phyloP scores from a whole-genome alignment of 176 grass and related monocot genomes.

The Leersia perrieri region DNA sequence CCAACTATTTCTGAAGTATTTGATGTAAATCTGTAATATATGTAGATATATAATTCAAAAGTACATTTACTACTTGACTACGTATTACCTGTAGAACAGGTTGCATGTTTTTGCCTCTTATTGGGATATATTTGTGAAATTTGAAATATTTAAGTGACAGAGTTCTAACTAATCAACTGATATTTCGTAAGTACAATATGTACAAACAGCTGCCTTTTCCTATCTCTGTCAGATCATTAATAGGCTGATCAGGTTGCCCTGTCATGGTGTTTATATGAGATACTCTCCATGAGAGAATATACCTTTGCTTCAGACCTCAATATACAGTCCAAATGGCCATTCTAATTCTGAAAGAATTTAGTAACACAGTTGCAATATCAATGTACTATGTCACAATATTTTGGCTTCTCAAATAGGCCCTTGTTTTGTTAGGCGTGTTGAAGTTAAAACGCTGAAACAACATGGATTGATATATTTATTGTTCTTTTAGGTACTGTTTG shows the following conservation, averaged over 20 bases:
- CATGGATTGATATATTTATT: neutral
- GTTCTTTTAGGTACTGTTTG: neutral
- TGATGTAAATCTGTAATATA: conserved; percentile 6
- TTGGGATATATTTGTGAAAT: neutral
- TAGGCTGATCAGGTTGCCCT: neutral
- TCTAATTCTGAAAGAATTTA: neutral
- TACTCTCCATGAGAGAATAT: neutral
- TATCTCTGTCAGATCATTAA: neutral
- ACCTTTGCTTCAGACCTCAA: neutral
- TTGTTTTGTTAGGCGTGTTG: neutral
- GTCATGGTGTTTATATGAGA: neutral
- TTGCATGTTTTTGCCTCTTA: neutral
- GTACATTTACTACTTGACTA: neutral
- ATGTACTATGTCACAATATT: neutral
- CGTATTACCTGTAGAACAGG: neutral
- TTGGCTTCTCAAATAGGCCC: neutral
- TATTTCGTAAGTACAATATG: neutral
- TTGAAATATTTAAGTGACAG: neutral
- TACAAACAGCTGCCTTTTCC: neutral
- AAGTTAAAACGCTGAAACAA: neutral
- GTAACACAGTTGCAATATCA: neutral
- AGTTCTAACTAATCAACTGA: neutral
- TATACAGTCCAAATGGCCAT: neutral
- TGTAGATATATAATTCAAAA: neutral
- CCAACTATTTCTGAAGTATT: neutral